Base-by-base conservation (phyloP, 495 filamentous ascomycete species). In the Tuber borchii region DNA sequence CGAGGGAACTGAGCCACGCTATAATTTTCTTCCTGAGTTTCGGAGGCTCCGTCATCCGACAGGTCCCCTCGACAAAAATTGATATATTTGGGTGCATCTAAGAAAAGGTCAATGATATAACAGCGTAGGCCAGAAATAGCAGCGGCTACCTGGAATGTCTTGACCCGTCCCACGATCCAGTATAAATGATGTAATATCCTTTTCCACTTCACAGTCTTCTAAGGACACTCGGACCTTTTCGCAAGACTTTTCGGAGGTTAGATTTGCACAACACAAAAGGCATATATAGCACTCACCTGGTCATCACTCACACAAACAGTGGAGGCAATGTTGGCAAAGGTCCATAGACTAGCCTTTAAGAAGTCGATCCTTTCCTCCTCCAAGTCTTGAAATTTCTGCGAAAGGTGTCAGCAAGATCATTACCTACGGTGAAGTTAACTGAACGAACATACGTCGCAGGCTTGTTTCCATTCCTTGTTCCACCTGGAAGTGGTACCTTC, bases 231-330 rank as follows among this genome's bases (percentile, higher is more conserved):
- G 90, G 76, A 99, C 92, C 85, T 95, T 97, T 84, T 99, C 96
- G 82, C 95, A 99, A 34, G 95, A 94, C 82, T 90, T 77, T 40
- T 61, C 73, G 31, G 22, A 71, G 61, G 75, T 72, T 45, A 26
- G 3, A 71, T 12, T 22, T 72, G 70, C 37, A 31, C 34, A 70
- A 45, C 61, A 16, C n/a, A 71, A 43, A 42, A 44, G 37, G 26
- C 39, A 70, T 22, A 40, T 44, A 43, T 19, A 17, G 26, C 45
- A 87, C 89, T 80, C 85, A 90, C 89, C 73, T 91, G 91, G 86
- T 99, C 96, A 83, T 99, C 96, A 85, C 95, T 97, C 16, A 99
- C 95, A 81, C 96, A 99, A n/a, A 98, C 96, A 40, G 95, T 98
- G 2, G 94, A 97, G 2, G 94, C 91, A 77, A 98, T 92, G 81